Evolutionary conservation across 495 filamentous ascomycete genomes (phyloP), one percentile per base, ranked within the genome.

Genomic region (Trichoderma orchidacearum): DNA sequence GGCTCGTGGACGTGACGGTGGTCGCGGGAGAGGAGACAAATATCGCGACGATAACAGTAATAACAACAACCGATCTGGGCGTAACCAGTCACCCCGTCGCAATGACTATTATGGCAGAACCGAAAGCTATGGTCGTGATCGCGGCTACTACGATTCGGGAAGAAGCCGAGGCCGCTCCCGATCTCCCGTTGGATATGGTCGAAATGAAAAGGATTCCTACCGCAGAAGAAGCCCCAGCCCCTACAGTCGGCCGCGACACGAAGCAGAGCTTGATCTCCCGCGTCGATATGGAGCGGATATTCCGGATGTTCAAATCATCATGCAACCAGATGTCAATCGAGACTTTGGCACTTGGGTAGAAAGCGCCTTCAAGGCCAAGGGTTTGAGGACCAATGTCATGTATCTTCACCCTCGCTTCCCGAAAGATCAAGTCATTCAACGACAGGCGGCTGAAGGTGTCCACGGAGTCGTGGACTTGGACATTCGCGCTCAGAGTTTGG

Each of bases 371-470:
- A 75, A 75, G 45, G 75, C 77, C 50, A 80, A 84, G 53, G 83
- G 83, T 11, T 68, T 98, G 32, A 85, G 77, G 52, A 82, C 83
- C 8, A 85, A 93, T 62, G 80, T 89, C 12, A 80, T 95, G 64
- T 82, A 84, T 28, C 72, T 96, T 12, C 81, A 79, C 36, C 85
- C 90, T n/a, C 82, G 88, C 23, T 82, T 95, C 30, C 78, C 84
- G 30, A 81, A 91, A 34, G 79, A 81, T 36, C 81, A 84, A 1
- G 83, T 95, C 11, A 79, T 97, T 51, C 83, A 87, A 59, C 81
- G 89, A 55, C 90, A 95, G 66, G 86, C 93, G 36, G 65, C 89
- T 28, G 92, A 96, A 69, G 91, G 93, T 21, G 93, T 98, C 13
- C 81, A 84, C 45, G 93, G 86, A 23, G 85, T 96, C 21, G 81